Percentiles rank a stretch among this genome's conserved stretches.
Evolutionary conservation across 345 rosid species (phyloP).

Genomic region (Eucalyptus coolabah): DNA sequence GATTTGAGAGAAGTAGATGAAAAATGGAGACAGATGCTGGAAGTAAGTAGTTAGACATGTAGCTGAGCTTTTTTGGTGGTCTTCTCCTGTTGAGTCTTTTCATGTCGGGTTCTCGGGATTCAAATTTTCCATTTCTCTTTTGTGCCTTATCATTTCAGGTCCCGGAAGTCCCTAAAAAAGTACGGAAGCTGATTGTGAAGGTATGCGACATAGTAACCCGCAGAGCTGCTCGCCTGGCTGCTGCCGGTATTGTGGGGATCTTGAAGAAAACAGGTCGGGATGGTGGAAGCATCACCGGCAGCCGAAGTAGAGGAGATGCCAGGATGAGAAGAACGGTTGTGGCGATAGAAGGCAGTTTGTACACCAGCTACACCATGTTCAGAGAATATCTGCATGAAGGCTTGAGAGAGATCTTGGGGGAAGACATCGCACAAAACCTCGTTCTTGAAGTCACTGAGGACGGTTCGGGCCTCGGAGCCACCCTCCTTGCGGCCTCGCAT

Average conservation of each 20-base stretch:
- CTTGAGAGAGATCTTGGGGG: slow-evolving; percentile 65
- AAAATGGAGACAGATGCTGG: slow-evolving; percentile 48
- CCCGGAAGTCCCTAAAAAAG: slow-evolving; percentile 53
- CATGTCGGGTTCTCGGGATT: background rate
- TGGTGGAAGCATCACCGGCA: slow-evolving; percentile 57
- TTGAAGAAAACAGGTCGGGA: slow-evolving; percentile 93
- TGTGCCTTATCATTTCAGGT: slow-evolving; percentile 23
- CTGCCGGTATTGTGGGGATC: slow-evolving; percentile 90
- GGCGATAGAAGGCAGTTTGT: slow-evolving; percentile 77
- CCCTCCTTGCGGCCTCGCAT: slow-evolving; percentile 69
- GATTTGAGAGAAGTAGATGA: slow-evolving; percentile 60
- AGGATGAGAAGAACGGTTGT: slow-evolving; percentile 79
- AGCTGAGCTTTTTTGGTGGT: background rate
- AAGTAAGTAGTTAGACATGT: slow-evolving; percentile 17
- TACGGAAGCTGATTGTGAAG: slow-evolving; percentile 59
- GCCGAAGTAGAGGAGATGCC: slow-evolving; percentile 45
- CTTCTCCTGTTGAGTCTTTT: background rate
- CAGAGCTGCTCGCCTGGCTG: slow-evolving; percentile 87
- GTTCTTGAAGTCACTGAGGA: slow-evolving; percentile 52
- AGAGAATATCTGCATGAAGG: slow-evolving; percentile 83
- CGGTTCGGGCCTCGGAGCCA: slow-evolving; percentile 83
- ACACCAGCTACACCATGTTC: slow-evolving; percentile 52
- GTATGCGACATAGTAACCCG: slow-evolving; percentile 77
- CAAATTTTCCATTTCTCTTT: background rate
- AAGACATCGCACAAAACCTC: slow-evolving; percentile 52